Evolutionary conservation across 148 eudicot species (phyloP).

Genomic region (Spergularia bocconei): DNA sequence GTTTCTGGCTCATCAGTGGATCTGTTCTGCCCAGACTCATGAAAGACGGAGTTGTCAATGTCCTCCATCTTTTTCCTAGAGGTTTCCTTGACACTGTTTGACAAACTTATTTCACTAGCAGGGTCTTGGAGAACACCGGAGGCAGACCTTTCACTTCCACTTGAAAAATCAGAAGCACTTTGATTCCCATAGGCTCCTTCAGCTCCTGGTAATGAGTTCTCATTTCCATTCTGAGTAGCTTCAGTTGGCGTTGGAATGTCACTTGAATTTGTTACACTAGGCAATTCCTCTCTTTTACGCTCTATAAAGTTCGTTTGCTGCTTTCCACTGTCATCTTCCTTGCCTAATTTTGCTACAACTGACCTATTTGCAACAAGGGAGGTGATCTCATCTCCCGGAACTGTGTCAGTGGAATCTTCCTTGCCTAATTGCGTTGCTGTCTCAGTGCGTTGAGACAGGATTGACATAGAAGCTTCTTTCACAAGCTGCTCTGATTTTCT

Average conservation of each 20-base stretch:
- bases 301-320: slow-evolving; percentile 16
- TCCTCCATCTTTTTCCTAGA: slow-evolving; percentile 29
- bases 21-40: slow-evolving; percentile 26
- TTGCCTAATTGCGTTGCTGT: not conserved
- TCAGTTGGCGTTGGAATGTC: slow-evolving; percentile 19
- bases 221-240: slow-evolving; percentile 22
- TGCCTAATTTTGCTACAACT: slow-evolving; percentile 1
- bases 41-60: slow-evolving; percentile 23
- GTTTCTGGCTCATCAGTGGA: slow-evolving; percentile 36
- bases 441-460: slow-evolving; percentile 14
- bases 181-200: slow-evolving; percentile 19
- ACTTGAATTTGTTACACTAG: slow-evolving; percentile 16
- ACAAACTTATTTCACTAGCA: slow-evolving; percentile 28
- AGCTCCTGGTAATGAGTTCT: slow-evolving; percentile 17
- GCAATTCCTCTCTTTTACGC: slow-evolving; percentile 13
- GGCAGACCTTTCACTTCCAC: slow-evolving; percentile 17
- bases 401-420: not conserved
- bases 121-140: slow-evolving; percentile 19
- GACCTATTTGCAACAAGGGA: slow-evolving; percentile 8
- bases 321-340: slow-evolving; percentile 1
- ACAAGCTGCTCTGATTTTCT: slow-evolving; percentile 5
- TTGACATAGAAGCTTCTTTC: slow-evolving; percentile 2
- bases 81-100: slow-evolving; percentile 28
- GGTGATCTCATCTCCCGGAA: slow-evolving; percentile 10
- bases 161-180: slow-evolving; percentile 12